Percentiles rank a stretch among this genome's conserved stretches.
Evolutionary conservation across 371 early-diverging fungal species (phyloP).

Genomic region (Ordospora colligata): DNA sequence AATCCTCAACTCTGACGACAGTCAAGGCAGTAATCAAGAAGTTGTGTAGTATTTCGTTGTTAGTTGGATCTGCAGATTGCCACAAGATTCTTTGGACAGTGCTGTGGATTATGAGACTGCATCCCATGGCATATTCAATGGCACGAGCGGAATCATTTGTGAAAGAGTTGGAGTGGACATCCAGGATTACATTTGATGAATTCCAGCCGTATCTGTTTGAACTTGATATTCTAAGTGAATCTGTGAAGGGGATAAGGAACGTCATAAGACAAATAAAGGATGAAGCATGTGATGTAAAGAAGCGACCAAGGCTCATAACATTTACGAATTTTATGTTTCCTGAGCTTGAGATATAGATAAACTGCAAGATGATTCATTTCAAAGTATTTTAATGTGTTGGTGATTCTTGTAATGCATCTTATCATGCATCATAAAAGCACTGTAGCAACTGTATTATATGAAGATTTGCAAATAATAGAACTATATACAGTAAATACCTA

Average conservation of each 20-base stretch:
- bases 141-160: neutral
- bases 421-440: no score
- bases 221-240: slow-evolving; percentile 7
- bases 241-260: neutral
- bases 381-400: no score
- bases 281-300: neutral
- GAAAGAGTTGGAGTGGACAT: neutral
- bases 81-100: slow-evolving; percentile 17
- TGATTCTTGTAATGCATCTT: neutral
- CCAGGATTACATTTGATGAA: neutral
- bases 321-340: neutral
- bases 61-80: neutral
- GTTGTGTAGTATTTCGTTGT: neutral
- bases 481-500: neutral
- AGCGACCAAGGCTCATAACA: neutral
- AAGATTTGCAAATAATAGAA: neutral
- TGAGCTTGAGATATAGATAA: neutral
- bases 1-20: neutral
- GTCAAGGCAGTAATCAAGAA: neutral
- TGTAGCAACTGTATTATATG: neutral
- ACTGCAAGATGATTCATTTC: no score
- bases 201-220: slow-evolving; percentile 8
- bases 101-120: slow-evolving; percentile 30
- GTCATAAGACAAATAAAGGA: neutral
- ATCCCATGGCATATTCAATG: slow-evolving; percentile 22